phyloP scores from a whole-genome alignment of 164 flowering plant genomes.

The Liriodendron chinense region DNA sequence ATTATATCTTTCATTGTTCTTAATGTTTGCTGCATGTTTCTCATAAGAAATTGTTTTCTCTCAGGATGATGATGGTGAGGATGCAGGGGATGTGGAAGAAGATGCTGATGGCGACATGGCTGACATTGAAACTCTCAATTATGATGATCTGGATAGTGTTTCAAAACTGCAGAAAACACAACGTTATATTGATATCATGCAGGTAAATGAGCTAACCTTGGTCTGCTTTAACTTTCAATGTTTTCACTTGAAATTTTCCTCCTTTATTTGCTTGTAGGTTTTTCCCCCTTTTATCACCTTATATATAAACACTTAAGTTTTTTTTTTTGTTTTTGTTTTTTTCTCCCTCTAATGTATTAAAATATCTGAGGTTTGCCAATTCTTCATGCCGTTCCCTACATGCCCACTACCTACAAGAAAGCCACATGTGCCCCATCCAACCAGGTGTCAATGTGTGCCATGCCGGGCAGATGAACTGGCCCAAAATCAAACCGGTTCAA shows the following conservation, averaged over 20 bases:
- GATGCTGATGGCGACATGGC: constrained; percentile 74
- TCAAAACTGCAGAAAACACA: constrained; percentile 86
- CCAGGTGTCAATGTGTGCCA: no score
- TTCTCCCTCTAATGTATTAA: no score
- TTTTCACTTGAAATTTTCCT: not conserved
- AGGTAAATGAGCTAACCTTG: constrained; percentile 39
- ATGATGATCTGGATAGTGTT: constrained; percentile 85
- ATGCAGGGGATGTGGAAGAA: constrained; percentile 70
- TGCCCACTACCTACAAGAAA: no score
- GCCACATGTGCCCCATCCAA: no score
- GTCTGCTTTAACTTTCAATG: not conserved
- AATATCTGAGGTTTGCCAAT: no score
- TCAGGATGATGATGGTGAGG: constrained; percentile 62
- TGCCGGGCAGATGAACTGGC: no score
- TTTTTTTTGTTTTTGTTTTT: no score
- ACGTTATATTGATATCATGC: constrained; percentile 77
- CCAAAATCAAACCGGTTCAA: no score
- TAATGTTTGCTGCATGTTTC: not conserved
- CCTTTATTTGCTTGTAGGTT: not conserved
- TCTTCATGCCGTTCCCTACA: no score
- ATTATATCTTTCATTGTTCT: not conserved
- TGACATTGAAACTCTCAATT: constrained; percentile 72
- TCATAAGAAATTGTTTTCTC: constrained; percentile 5
- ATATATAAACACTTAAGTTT: no score
- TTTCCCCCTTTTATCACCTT: no score